A percentile compares a stretch with the other conserved stretches of the same genome.
Evolutionary conservation across 2,329 filamentous ascomycete species (phyloP).

Genomic region (Xenoacremonium recifei): DNA sequence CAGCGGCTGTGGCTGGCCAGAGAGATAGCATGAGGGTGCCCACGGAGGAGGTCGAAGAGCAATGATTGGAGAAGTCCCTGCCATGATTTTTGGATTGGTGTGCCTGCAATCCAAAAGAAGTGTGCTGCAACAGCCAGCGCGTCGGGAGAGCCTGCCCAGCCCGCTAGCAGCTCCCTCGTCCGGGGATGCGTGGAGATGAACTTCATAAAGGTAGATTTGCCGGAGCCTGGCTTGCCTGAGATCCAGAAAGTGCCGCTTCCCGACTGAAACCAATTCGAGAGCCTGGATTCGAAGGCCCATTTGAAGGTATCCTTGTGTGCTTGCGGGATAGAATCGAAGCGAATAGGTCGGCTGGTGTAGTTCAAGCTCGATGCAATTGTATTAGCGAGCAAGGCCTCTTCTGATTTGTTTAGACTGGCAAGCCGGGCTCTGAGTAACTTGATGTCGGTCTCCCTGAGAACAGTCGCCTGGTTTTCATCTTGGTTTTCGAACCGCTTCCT

Average conservation of each 20-base stretch:
- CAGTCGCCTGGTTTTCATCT: too few species aligned
- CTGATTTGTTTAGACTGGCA: too few species aligned
- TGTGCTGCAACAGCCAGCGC: constrained; percentile 26
- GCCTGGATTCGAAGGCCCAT: neutral
- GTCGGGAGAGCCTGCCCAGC: constrained; percentile 26
- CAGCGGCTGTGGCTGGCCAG: neutral
- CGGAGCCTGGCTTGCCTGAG: constrained; percentile 39
- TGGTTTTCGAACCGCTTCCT: too few species aligned
- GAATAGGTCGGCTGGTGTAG: neutral
- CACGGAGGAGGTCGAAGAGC: constrained; percentile 29
- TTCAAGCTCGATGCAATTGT: neutral
- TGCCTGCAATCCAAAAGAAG: constrained; percentile 36
- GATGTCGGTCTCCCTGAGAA: too few species aligned
- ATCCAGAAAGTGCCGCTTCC: constrained; percentile 27
- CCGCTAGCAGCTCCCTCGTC: constrained; percentile 15
- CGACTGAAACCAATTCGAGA: neutral
- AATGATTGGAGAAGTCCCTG: constrained; percentile 31
- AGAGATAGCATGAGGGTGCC: constrained; percentile 15
- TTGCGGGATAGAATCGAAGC: neutral
- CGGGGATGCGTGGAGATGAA: constrained; percentile 21
- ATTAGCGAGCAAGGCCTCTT: too few species aligned
- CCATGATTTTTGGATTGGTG: constrained; percentile 30
- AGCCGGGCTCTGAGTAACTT: too few species aligned
- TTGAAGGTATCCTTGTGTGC: neutral
- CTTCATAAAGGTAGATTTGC: constrained; percentile 43